Conservation (phyloP, 345 rosid species). For the Atalantia buxifolia region DNA sequence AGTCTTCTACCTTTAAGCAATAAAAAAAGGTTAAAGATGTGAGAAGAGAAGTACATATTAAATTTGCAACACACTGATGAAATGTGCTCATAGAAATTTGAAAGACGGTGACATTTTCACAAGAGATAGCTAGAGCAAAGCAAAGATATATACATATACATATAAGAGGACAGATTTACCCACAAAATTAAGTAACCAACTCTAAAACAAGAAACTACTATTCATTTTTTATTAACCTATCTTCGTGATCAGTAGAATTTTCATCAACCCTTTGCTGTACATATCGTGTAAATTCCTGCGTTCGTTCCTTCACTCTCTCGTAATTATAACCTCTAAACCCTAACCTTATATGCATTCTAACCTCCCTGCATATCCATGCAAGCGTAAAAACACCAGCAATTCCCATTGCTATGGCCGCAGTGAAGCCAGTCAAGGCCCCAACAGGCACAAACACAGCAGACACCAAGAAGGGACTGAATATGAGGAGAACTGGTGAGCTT, state of each 20-base stretch:
- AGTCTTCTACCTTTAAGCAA: background rate
- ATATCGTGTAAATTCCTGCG: slow-evolving; percentile 11
- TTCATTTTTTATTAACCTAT: background rate
- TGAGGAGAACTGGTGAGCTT: slow-evolving; percentile 35
- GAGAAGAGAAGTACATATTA: background rate
- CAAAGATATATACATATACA: background rate
- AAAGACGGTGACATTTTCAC: background rate
- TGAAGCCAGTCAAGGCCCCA: slow-evolving; percentile 32
- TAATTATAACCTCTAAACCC: slow-evolving; percentile 15
- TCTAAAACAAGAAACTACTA: background rate
- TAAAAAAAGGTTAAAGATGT: background rate
- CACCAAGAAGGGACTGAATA: slow-evolving; percentile 38
- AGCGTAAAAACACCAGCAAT: slow-evolving; percentile 29
- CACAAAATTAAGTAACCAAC: background rate
- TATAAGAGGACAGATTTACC: no score
- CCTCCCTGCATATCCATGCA: slow-evolving; percentile 26
- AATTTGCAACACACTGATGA: background rate
- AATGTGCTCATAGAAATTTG: background rate
- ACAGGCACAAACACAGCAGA: slow-evolving; percentile 19
- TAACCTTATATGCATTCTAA: slow-evolving; percentile 1
- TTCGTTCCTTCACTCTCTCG: slow-evolving; percentile 12
- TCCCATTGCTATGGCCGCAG: slow-evolving; percentile 31
- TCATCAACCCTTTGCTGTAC: slow-evolving; percentile 12
- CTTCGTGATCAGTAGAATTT: background rate
- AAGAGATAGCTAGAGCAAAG: background rate